Evolutionary conservation across 2,329 filamentous ascomycete genomes (phyloP), one percentile per base, ranked within the genome.

Genomic region (Emericellopsis atlantica): DNA sequence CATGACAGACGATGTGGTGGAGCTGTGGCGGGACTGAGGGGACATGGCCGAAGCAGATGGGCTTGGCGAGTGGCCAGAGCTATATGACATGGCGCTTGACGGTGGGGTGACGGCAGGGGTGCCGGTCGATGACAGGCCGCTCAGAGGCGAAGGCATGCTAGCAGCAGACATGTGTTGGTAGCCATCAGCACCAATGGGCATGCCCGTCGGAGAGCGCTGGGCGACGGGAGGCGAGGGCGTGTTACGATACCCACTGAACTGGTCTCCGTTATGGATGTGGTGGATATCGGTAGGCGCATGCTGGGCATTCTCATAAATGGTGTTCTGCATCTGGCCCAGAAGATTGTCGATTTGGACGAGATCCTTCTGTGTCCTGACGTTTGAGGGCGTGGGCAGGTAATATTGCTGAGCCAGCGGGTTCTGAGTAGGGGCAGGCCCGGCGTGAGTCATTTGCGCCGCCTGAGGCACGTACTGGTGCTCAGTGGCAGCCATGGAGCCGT

Each of bases 261-360:
- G 56, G 52, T 83, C 80, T 44, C 79, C 80, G 37, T 81, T 75
- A 39, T 84, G 78, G 46, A 88, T 78, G 26, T 29, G 26, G 51
- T 84, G 83, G 44, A 93, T 76, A 43, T 85, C 84, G 35, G 83
- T 81, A 3, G 86, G 85, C 26, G 87, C 81, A 39, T 88, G 81
- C 51, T 80, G 85, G 42, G 88, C 81, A 59, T 82, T 94, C 65
- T 96, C 92, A 57, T 96, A 96, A 38, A 96, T 87, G 36, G 90
- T 95, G 48, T 83, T 81, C 64, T 95, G 89, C 72, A 96, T 90
- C 64, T 95, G 87, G 64, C 95, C 88, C 42, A 98, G 76, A 59
- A 96, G 85, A 55, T 88, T 84, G 59, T 96, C 92, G 54, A 96
- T 89, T 58, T 94, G 88, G 58, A 94, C 69, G 35, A 98, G 71